Evolutionary conservation across 495 filamentous ascomycete species (phyloP).

Genomic region (Neurospora sp.): DNA sequence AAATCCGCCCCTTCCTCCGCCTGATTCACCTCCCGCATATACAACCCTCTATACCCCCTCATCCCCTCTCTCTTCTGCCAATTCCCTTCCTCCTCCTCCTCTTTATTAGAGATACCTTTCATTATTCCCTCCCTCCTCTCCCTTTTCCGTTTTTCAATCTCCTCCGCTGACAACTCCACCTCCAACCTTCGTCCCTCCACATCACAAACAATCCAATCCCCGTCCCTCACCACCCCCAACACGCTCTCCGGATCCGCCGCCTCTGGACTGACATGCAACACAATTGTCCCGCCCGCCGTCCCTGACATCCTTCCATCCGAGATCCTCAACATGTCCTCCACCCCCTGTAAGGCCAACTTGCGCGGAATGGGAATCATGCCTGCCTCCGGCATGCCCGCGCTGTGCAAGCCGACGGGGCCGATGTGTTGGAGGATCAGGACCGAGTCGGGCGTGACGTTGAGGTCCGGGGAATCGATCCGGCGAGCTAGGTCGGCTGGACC

Average conservation of each 20-base stretch:
- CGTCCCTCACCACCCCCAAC: slow-evolving; percentile 49
- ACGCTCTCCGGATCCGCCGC: slow-evolving; percentile 44
- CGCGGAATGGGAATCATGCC: slow-evolving; percentile 55
- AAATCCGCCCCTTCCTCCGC: slow-evolving; percentile 57
- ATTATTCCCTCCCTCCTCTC: slow-evolving; percentile 17
- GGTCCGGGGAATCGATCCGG: slow-evolving; percentile 46
- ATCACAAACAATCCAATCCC: slow-evolving; percentile 48
- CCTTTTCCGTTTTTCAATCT: slow-evolving; percentile 31
- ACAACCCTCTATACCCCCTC: slow-evolving; percentile 55
- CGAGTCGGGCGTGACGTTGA: slow-evolving; percentile 41
- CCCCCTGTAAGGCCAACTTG: slow-evolving; percentile 47
- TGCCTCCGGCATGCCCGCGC: slow-evolving; percentile 61
- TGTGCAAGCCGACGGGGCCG: slow-evolving; percentile 44
- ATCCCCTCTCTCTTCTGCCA: slow-evolving; percentile 28
- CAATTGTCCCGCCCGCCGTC: slow-evolving; percentile 59
- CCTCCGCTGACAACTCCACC: slow-evolving; percentile 39
- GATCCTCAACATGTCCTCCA: slow-evolving; percentile 55
- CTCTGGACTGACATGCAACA: slow-evolving; percentile 56
- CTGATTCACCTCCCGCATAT: slow-evolving; percentile 54
- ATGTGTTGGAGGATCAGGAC: slow-evolving; percentile 53
- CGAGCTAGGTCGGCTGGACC: slow-evolving; percentile 44
- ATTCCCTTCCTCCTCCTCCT: slow-evolving; percentile 8
- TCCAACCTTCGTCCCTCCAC: slow-evolving; percentile 32
- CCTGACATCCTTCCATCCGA: slow-evolving; percentile 61
- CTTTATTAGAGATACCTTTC: neutral